A percentile compares a stretch with the other conserved stretches of the same genome.
Conservation (phyloP, 1,284 basidiomycete species). For the Baeospora myosura region DNA sequence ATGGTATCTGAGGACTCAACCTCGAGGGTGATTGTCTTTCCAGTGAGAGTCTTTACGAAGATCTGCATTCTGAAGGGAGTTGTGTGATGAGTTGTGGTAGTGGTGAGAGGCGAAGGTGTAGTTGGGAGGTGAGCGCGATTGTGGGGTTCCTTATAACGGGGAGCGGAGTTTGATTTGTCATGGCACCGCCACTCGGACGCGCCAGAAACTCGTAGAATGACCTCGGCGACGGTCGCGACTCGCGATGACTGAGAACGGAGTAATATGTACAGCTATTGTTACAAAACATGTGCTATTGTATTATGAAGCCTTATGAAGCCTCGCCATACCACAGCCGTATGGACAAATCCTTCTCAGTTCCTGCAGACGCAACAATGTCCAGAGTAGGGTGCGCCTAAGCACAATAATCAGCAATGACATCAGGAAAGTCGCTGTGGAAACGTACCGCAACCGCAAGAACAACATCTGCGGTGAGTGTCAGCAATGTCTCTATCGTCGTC, state of each 20-base stretch:
- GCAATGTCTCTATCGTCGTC: no score
- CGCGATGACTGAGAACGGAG: background rate
- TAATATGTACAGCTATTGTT: background rate
- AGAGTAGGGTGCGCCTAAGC: constrained; percentile 63
- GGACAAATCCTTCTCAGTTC: constrained; percentile 77
- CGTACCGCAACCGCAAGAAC: constrained; percentile 69
- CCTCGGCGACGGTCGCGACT: no score
- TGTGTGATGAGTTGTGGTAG: constrained; percentile 21
- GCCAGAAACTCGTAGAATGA: no score
- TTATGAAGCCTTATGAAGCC: background rate
- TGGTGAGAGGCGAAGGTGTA: constrained; percentile 9
- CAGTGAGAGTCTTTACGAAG: constrained; percentile 80
- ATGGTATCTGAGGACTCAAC: constrained; percentile 87
- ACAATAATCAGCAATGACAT: background rate
- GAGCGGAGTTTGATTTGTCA: constrained; percentile 1
- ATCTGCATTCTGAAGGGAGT: constrained; percentile 62
- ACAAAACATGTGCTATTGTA: background rate
- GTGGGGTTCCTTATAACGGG: constrained; percentile 10
- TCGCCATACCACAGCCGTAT: constrained; percentile 74
- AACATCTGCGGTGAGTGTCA: constrained; percentile 64
- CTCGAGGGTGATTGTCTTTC: constrained; percentile 87
- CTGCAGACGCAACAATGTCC: constrained; percentile 72
- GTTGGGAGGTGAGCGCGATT: constrained; percentile 11
- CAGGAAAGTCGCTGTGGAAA: constrained; percentile 9
- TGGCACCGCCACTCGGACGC: background rate